Evolutionary conservation across 495 filamentous ascomycete species (phyloP), one percentile per base, ranked within the genome.

Genomic region (Lasiosphaeria hispida): DNA sequence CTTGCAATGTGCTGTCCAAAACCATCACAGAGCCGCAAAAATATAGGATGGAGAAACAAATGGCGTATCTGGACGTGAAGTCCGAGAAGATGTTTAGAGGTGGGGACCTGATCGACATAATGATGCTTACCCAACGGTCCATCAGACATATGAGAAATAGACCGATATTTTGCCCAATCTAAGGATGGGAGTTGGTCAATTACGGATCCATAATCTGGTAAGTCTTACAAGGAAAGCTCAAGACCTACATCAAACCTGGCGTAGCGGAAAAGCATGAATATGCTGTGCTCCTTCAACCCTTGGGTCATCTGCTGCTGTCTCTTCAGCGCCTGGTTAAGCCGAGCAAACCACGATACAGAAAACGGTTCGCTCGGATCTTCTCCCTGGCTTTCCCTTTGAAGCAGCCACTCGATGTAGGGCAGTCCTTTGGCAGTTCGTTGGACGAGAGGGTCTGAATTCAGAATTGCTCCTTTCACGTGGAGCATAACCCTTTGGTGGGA

Each of bases 221-320:
- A 30, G 23, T n/a, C n/a, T n/a, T 2, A 18, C 43, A 7, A 2
- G 38, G 3, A 44, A 10, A 2, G 1, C 5, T 14, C n/a, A 8
- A 3, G 4, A 23, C 50, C 44, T 48, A 55, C 56, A 43, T 70
- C 65, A 17, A 58, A 59, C 7, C 56, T 49, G 14, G 63, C 55
- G 33, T 64, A 58, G 2, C 68, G 68, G 39, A 64, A 70, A 4
- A 70, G 60, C 57, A 69, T 57, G n/a, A 69, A 66, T 8, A 63
- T 57, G 59, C 56, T 70, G 48, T 70, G 68, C 45, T 70, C 68
- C 43, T 70, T 70, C 42, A 70, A 43, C 7, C 66, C 68, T 35
- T 65, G 63, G 4, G 44, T 47, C 64, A 69, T 64, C 48, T 64
- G 59, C 42, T 60, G 58, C 10, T 63, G 63, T 2, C 57, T 60